Percentiles rank a stretch among this genome's conserved stretches.
phyloP scores from a whole-genome alignment of 495 filamentous ascomycete species.

The Tuber brumale region DNA sequence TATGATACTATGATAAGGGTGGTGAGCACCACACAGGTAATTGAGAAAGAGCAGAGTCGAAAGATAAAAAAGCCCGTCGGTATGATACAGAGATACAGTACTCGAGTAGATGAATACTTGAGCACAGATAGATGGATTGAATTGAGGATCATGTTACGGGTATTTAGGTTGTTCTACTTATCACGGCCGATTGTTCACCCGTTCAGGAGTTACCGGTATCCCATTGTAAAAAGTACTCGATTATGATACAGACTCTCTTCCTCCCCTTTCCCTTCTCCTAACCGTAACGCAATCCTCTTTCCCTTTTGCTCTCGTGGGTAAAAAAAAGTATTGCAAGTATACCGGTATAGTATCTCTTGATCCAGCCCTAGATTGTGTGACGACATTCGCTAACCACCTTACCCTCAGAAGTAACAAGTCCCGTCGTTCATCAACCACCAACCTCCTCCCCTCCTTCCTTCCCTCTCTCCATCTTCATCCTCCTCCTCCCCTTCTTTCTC shows the following conservation, averaged over 20 bases:
- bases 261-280: not conserved
- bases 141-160: not conserved
- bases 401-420: not conserved
- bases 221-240: not conserved
- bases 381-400: constrained; percentile 27
- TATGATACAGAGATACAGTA: not conserved
- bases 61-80: not conserved
- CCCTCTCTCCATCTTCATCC: constrained; percentile 5
- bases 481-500: constrained; percentile 6
- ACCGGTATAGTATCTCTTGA: constrained; percentile 9
- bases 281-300: constrained; percentile 2
- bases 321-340: not conserved
- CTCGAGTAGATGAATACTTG: not conserved
- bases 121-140: not conserved
- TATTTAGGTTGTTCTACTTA: not conserved
- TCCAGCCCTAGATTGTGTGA: constrained; percentile 27
- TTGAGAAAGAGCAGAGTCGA: not conserved
- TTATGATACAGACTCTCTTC: not conserved
- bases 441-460: no score
- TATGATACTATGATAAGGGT: not conserved
- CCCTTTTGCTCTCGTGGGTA: not conserved
- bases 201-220: not conserved
- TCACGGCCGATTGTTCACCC: not conserved
- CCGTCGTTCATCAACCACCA: not conserved
- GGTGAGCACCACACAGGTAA: not conserved